Evolutionary conservation across 2,329 filamentous ascomycete genomes (phyloP), one percentile per base, ranked within the genome.

Genomic region (Beauveria asiatica): DNA sequence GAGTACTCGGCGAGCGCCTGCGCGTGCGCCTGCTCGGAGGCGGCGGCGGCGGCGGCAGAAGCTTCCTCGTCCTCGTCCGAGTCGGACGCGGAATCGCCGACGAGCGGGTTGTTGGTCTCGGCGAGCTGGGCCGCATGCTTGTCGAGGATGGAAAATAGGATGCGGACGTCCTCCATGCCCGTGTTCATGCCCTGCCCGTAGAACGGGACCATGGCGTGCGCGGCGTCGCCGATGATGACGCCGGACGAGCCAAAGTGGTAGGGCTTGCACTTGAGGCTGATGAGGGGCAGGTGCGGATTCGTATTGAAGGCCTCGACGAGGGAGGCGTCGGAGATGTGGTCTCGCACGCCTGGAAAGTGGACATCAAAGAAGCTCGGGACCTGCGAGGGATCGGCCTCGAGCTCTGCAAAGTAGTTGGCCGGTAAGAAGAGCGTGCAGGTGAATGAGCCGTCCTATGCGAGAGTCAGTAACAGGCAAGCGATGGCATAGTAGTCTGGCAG

Each of bases 101-200:
- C 68, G 23, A 68, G 58, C 3, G 74, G 70, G 27, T 78, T 72
- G 57, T 80, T 80, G 57, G 74, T 74, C 49, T 82, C 77, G 21
- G 73, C 68, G 7, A 75, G 67, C 41, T 72, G 73, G 1, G 79
- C 76, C 13, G 8, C 16, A 65, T 92, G 79, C 65, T 83, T 82
- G 73, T 97, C 92, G 1, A 97, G 79, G 48, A 88, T 80, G 0
- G 86, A 84, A 73, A 96, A 99, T 1, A 99, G 82, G 5, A 96
- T 86, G 8, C 89, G 86, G 13, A 99, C 92, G 68, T 97, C 93
- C 75, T 99, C 94, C 46, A 99, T 83, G 0, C 94, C 94, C 0
- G 94, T 89, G 69, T 99, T 99, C 86, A 99, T 95, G 42, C 94
- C 94, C 73, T 99, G 94, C 0, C 94, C 94, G 72, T 97, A 99